These are phyloP conservation scores for Casuarina equisetifolia DNA, from an alignment of 306 rosid genomes.

Conservation along the genomic window DNA sequence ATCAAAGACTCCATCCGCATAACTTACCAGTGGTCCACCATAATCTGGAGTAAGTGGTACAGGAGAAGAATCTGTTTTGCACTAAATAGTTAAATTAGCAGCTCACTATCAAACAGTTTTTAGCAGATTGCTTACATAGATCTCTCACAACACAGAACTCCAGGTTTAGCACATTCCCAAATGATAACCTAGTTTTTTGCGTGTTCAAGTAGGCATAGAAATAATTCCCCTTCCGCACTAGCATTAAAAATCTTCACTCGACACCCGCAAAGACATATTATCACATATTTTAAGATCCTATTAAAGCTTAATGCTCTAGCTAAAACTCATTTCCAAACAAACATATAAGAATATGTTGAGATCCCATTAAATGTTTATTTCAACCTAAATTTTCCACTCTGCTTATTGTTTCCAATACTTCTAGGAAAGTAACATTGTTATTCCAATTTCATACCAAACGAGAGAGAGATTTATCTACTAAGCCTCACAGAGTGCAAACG, in stretches of 20 bases:
- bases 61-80: constrained; percentile 60
- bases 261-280: neutral
- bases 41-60: constrained; percentile 77
- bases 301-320: neutral
- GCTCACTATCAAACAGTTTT: neutral
- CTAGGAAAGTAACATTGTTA: neutral
- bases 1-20: constrained; percentile 88
- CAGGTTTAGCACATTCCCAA: neutral
- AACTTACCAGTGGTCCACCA: constrained; percentile 66
- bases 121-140: constrained; percentile 18
- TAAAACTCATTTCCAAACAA: no score
- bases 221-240: neutral
- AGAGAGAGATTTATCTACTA: neutral
- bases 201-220: neutral
- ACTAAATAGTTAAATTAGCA: constrained; percentile 21
- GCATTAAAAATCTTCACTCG: neutral
- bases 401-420: neutral
- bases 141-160: neutral
- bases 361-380: no score
- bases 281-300: no score
- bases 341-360: no score
- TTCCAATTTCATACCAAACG: neutral
- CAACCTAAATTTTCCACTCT: no score
- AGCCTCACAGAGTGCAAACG: no score
- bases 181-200: neutral